These are phyloP conservation scores for Phialocephala subalpina DNA, from an alignment of 2,329 filamentous ascomycete genomes.

Conservation along the genomic window DNA sequence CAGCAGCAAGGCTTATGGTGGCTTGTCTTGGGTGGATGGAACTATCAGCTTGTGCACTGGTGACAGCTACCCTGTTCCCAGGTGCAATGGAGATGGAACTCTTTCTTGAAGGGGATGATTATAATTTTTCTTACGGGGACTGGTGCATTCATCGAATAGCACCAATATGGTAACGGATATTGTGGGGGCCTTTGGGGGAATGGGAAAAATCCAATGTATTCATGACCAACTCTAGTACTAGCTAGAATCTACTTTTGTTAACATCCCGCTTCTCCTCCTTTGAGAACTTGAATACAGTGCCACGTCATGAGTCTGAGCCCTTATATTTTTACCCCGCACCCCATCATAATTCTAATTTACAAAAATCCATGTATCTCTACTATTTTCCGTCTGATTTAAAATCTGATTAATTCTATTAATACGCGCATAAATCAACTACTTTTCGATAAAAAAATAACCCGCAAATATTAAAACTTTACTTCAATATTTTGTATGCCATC, in stretches of 20 bases:
- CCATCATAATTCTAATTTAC: no score
- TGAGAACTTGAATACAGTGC: not conserved
- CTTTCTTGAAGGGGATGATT: slow-evolving; percentile 4
- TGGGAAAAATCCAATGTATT: not conserved
- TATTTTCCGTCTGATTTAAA: no score
- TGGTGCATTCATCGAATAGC: not conserved
- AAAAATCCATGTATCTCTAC: no score
- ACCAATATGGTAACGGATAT: not conserved
- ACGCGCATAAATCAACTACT: no score
- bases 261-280: not conserved
- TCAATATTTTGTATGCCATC: no score
- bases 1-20: slow-evolving; percentile 42
- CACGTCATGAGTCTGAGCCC: no score
- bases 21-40: slow-evolving; percentile 50
- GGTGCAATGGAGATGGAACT: slow-evolving; percentile 47
- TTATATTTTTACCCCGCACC: no score
- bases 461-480: no score
- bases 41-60: slow-evolving; percentile 48
- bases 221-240: not conserved
- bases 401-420: no score
- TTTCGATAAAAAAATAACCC: no score
- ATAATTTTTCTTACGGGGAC: not conserved
- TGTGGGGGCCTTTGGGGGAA: not conserved
- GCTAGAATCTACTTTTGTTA: not conserved
- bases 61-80: slow-evolving; percentile 47